Evolutionary conservation across 2,329 filamentous ascomycete species (phyloP).

Genomic region (Venturia oleaginea): DNA sequence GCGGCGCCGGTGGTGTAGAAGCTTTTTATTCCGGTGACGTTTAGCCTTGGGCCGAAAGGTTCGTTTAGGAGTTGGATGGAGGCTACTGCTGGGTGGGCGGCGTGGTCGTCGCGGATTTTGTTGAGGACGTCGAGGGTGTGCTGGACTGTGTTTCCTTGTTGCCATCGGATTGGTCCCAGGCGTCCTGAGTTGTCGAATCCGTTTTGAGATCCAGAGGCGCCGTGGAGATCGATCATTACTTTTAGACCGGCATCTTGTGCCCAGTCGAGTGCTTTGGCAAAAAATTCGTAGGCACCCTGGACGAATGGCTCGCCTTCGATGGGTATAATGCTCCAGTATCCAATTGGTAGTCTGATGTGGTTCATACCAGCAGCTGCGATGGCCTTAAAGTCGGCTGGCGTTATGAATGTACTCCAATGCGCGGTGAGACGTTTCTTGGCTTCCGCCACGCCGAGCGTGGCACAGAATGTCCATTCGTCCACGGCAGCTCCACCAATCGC

Average conservation of each 20-base stretch:
- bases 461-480: slow-evolving; percentile 77
- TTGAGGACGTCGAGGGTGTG: slow-evolving; percentile 82
- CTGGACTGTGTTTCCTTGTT: slow-evolving; percentile 65
- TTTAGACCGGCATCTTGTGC: slow-evolving; percentile 84
- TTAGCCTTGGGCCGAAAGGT: slow-evolving; percentile 44
- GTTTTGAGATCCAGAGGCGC: slow-evolving; percentile 83
- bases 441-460: slow-evolving; percentile 59
- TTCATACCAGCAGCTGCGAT: slow-evolving; percentile 85
- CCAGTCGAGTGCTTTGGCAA: slow-evolving; percentile 83
- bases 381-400: slow-evolving; percentile 70
- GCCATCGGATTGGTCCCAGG: slow-evolving; percentile 76
- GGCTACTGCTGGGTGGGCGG: slow-evolving; percentile 83
- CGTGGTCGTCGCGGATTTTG: slow-evolving; percentile 72
- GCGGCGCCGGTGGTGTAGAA: slow-evolving; percentile 43
- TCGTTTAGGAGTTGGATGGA: slow-evolving; percentile 90
- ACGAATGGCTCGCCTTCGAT: slow-evolving; percentile 82
- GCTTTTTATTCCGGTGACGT: slow-evolving; percentile 35
- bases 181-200: slow-evolving; percentile 95
- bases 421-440: slow-evolving; percentile 61
- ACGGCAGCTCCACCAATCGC: slow-evolving; percentile 38
- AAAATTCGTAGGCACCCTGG: slow-evolving; percentile 49
- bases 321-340: slow-evolving; percentile 85
- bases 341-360: slow-evolving; percentile 91
- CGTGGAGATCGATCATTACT: slow-evolving; percentile 88
- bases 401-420: slow-evolving; percentile 86